Conservation (phyloP, 805 yeast genomes). For the Teunomyces kruisii region DNA sequence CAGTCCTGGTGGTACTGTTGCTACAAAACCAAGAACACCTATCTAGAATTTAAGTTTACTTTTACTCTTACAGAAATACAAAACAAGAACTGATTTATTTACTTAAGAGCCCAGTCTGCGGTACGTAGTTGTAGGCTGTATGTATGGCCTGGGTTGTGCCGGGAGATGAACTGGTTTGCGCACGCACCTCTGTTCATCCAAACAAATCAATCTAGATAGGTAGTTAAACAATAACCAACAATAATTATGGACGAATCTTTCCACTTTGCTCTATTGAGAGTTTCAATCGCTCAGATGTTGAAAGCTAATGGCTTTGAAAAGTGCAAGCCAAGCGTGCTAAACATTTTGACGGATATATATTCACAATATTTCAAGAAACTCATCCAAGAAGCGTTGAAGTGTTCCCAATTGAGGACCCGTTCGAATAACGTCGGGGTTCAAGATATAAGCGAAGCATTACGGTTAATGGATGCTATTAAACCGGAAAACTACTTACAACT, state of each 20-base stretch:
- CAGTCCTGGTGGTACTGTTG: too few species aligned
- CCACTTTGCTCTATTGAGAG: slow-evolving; percentile 36
- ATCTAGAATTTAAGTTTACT: too few species aligned
- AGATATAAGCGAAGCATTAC: slow-evolving; percentile 73
- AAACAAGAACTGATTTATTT: too few species aligned
- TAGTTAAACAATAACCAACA: slow-evolving; percentile 14
- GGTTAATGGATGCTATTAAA: slow-evolving; percentile 58
- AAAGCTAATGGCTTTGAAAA: slow-evolving; percentile 83
- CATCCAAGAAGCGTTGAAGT: slow-evolving; percentile 46
- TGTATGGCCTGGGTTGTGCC: neutral
- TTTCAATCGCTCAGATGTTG: slow-evolving; percentile 54
- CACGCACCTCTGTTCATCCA: slow-evolving; percentile 1
- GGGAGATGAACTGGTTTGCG: neutral
- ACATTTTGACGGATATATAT: slow-evolving; percentile 75
- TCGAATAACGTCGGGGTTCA: slow-evolving; percentile 49
- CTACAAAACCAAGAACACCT: too few species aligned
- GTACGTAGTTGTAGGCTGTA: too few species aligned
- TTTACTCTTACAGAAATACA: too few species aligned
- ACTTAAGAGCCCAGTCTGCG: too few species aligned
- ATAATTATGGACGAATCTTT: slow-evolving; percentile 38
- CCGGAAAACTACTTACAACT: slow-evolving; percentile 59
- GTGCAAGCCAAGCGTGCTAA: slow-evolving; percentile 68
- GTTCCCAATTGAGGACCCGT: slow-evolving; percentile 45
- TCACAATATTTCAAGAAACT: slow-evolving; percentile 61
- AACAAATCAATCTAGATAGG: neutral